Percentiles rank a stretch among this genome's conserved stretches.
phyloP scores from a whole-genome alignment of 176 grass and related monocot species.

The Coix lacrymajobi region DNA sequence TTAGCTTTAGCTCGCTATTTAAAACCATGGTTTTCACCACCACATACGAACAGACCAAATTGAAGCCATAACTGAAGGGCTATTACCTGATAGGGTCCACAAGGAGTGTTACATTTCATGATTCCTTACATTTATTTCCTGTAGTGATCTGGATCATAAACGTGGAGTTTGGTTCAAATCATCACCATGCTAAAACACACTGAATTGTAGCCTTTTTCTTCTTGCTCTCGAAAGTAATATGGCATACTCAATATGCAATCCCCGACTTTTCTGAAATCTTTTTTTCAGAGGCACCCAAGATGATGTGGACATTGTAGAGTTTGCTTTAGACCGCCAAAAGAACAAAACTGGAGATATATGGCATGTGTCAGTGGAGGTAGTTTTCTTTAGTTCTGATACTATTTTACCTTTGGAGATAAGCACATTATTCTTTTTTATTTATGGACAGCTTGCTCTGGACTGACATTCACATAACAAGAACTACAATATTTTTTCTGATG shows the following conservation, averaged over 20 bases:
- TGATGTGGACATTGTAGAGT: constrained; percentile 41
- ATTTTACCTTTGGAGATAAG: not conserved
- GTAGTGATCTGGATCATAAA: not conserved
- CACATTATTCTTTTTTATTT: not conserved
- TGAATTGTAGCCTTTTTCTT: constrained; percentile 1
- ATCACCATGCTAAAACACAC: not conserved
- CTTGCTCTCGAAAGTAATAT: not conserved
- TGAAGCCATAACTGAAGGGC: not conserved
- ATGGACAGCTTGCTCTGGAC: not conserved
- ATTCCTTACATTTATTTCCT: not conserved
- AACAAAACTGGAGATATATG: constrained; percentile 95
- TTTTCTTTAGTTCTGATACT: constrained; percentile 15
- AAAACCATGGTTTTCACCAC: not conserved
- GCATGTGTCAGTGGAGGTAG: constrained; percentile 83
- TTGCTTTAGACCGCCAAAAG: constrained; percentile 52
- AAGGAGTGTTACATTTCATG: not conserved
- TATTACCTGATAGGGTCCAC: not conserved
- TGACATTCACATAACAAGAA: constrained; percentile 10
- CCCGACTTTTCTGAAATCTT: not conserved
- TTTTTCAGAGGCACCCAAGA: constrained; percentile 38
- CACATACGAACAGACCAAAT: not conserved
- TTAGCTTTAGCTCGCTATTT: too few species aligned
- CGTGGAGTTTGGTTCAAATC: constrained; percentile 14
- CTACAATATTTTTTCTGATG: not conserved
- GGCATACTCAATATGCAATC: constrained; percentile 1